A percentile compares a stretch with the other conserved stretches of the same genome.
Conservation (phyloP, 768 basidiomycete genomes). For the Boletus huronensis region DNA sequence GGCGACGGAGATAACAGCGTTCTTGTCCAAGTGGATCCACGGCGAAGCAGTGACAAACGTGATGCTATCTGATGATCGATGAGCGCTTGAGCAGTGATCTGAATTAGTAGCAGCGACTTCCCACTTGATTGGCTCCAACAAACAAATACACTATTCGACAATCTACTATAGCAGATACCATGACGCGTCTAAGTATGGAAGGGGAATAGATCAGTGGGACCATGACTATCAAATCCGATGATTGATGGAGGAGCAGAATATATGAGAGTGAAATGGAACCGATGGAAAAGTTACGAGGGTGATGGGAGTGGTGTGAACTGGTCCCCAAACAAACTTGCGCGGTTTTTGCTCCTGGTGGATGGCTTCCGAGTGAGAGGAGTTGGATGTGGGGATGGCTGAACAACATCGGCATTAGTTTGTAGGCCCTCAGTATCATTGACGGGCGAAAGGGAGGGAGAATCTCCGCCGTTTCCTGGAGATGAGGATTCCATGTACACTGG, state of each 20-base stretch:
- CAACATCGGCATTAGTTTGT: constrained; percentile 38
- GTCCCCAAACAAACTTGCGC: constrained; percentile 42
- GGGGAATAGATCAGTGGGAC: background rate
- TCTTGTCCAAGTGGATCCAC: constrained; percentile 20
- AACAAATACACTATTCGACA: background rate
- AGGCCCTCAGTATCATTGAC: constrained; percentile 33
- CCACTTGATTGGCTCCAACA: background rate
- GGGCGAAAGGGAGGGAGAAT: constrained; percentile 26
- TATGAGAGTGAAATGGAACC: constrained; percentile 3
- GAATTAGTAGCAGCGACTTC: background rate
- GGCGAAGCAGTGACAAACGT: constrained; percentile 5
- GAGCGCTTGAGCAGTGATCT: too few relatives aligned
- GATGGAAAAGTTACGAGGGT: constrained; percentile 9
- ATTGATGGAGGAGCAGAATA: background rate
- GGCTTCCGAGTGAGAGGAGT: constrained; percentile 69
- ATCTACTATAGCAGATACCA: constrained; percentile 10
- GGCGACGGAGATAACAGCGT: constrained; percentile 30
- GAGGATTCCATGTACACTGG: constrained; percentile 34
- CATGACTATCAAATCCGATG: background rate
- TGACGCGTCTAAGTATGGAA: background rate
- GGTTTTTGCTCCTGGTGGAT: constrained; percentile 54
- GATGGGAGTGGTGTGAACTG: constrained; percentile 22
- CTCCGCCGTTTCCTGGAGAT: constrained; percentile 31
- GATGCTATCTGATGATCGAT: background rate
- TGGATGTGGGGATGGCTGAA: constrained; percentile 13